These are phyloP conservation scores for Cladosporium austrohemisphaericum DNA, from an alignment of 2,329 filamentous ascomycete genomes.

Conservation along the genomic window DNA sequence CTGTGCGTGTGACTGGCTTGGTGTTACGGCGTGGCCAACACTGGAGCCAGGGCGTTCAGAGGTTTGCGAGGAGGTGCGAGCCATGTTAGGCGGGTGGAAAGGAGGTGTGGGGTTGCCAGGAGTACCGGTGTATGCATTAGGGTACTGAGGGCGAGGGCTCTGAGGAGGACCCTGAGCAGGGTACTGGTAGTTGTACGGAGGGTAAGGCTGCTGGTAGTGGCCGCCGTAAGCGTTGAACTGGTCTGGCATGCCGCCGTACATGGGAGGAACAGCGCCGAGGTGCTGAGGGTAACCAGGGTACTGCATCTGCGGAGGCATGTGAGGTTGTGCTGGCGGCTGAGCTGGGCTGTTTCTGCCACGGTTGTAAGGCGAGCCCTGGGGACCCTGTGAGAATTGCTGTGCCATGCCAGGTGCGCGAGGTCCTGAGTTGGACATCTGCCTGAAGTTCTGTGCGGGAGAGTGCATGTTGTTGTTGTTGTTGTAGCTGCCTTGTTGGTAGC, in stretches of 20 bases:
- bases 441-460: slow-evolving; percentile 53
- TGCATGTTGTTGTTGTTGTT: slow-evolving; percentile 49
- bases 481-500: slow-evolving; percentile 48
- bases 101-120: slow-evolving; percentile 45
- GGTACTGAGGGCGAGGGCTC: slow-evolving; percentile 43
- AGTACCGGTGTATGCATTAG: slow-evolving; percentile 48
- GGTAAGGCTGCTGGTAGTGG: slow-evolving; percentile 42
- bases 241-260: slow-evolving; percentile 4
- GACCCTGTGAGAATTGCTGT: slow-evolving; percentile 36
- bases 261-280: slow-evolving; percentile 21
- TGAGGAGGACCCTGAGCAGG: slow-evolving; percentile 43
- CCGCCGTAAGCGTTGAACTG: slow-evolving; percentile 45
- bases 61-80: slow-evolving; percentile 75
- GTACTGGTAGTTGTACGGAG: slow-evolving; percentile 49
- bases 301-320: slow-evolving; percentile 64
- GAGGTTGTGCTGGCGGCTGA: slow-evolving; percentile 58
- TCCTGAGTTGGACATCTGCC: slow-evolving; percentile 47
- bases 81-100: slow-evolving; percentile 67
- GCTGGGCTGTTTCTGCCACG: slow-evolving; percentile 59
- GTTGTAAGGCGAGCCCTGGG: slow-evolving; percentile 39
- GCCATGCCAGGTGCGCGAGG: slow-evolving; percentile 51
- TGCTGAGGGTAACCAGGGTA: slow-evolving; percentile 57
- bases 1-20: slow-evolving; percentile 31
- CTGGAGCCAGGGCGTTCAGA: slow-evolving; percentile 61
- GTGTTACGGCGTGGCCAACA: slow-evolving; percentile 53